Evolutionary conservation across 805 yeast genomes (phyloP).

Genomic region (Scheffersomyces ergatensis): DNA sequence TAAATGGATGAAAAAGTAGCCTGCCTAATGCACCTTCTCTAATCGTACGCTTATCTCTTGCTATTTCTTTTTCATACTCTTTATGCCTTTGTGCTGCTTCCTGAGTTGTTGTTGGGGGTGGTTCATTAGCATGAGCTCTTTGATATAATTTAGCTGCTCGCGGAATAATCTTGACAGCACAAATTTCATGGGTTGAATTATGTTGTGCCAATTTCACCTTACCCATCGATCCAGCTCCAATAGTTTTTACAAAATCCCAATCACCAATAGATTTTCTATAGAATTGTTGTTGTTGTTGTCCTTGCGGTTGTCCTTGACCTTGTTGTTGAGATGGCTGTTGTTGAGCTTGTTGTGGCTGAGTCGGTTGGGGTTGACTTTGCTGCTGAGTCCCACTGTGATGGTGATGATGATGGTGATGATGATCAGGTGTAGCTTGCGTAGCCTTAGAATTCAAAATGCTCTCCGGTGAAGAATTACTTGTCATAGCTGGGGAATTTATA

Average conservation of each 20-base stretch:
- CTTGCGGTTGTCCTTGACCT: neutral
- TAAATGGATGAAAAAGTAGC: constrained; percentile 85
- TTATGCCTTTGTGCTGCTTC: constrained; percentile 62
- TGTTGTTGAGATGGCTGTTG: constrained; percentile 4
- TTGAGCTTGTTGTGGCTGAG: constrained; percentile 2
- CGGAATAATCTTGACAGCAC: constrained; percentile 92
- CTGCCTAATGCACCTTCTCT: constrained; percentile 95
- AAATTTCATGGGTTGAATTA: constrained; percentile 72
- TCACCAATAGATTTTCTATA: constrained; percentile 91
- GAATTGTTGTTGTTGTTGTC: constrained; percentile 45
- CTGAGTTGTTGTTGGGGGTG: constrained; percentile 58
- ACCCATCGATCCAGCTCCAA: constrained; percentile 99
- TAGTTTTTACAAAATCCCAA: constrained; percentile 92
- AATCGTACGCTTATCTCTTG: constrained; percentile 87
- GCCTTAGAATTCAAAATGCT: neutral
- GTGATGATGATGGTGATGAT: constrained; percentile 10
- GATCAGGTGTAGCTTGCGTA: neutral
- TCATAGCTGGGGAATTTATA: constrained; percentile 13
- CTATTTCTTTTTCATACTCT: constrained; percentile 77
- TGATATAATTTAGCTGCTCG: constrained; percentile 78
- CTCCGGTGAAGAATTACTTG: too few relatives aligned
- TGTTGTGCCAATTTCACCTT: constrained; percentile 93
- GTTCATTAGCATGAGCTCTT: constrained; percentile 66
- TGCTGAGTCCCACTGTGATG: constrained; percentile 5
- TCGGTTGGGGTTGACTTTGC: constrained; percentile 4